phyloP scores from a whole-genome alignment of 768 basidiomycete species.

The Wakefieldia striispora region DNA sequence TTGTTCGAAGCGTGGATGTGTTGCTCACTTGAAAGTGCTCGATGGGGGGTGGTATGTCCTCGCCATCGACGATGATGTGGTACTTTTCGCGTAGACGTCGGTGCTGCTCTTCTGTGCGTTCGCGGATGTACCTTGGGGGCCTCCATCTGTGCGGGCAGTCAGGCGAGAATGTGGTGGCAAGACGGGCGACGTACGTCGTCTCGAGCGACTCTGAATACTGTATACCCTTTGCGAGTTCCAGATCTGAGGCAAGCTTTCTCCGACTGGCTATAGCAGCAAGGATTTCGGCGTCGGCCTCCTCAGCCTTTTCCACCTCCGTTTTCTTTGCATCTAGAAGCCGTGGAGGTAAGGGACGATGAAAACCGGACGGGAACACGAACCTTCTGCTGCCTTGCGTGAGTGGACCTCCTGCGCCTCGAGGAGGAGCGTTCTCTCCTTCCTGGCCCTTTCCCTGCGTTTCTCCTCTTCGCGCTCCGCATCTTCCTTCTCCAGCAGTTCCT shows the following conservation, averaged over 20 bases:
- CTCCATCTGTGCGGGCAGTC: slow-evolving; percentile 62
- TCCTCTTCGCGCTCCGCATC: slow-evolving; percentile 84
- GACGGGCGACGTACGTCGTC: slow-evolving; percentile 58
- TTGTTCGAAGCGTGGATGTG: background rate
- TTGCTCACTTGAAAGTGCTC: slow-evolving; percentile 71
- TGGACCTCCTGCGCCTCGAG: slow-evolving; percentile 97
- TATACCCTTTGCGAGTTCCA: slow-evolving; percentile 92
- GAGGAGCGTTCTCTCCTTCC: slow-evolving; percentile 85
- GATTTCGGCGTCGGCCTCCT: slow-evolving; percentile 89
- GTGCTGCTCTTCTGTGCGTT: slow-evolving; percentile 66
- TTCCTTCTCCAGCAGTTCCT: slow-evolving; percentile 59
- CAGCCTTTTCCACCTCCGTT: slow-evolving; percentile 78
- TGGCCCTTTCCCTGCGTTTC: slow-evolving; percentile 61
- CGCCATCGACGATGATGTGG: slow-evolving; percentile 94
- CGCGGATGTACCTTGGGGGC: slow-evolving; percentile 80
- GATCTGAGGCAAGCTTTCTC: slow-evolving; percentile 86
- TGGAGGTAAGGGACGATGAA: slow-evolving; percentile 15
- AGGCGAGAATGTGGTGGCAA: background rate
- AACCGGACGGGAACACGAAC: slow-evolving; percentile 34
- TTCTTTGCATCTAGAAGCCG: slow-evolving; percentile 71
- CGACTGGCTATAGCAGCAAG: slow-evolving; percentile 88
- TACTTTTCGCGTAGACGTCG: slow-evolving; percentile 80
- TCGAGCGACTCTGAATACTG: slow-evolving; percentile 83
- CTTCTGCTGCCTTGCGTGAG: slow-evolving; percentile 74
- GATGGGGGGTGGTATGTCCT: slow-evolving; percentile 91